phyloP scores from a whole-genome alignment of 2,329 filamentous ascomycete genomes.

The Xylariomycetidae sp. region DNA sequence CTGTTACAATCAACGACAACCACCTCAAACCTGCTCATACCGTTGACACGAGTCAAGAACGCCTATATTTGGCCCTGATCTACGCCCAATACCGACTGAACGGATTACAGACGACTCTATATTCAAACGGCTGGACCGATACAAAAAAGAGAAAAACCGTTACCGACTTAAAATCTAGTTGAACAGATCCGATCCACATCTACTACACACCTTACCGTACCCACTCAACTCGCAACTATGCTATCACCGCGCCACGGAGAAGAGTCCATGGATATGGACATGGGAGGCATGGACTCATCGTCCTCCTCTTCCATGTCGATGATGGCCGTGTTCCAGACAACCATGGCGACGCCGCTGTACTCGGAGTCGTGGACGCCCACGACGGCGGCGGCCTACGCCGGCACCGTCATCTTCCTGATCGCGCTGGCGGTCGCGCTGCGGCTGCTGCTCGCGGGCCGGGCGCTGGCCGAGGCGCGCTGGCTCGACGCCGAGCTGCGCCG shows the following conservation, averaged over 20 bases:
- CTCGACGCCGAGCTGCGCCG: constrained; percentile 66
- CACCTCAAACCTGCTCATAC: too few species aligned
- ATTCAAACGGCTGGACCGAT: too few species aligned
- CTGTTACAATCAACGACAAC: too few species aligned
- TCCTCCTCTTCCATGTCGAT: constrained; percentile 28
- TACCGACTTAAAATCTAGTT: too few species aligned
- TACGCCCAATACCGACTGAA: too few species aligned
- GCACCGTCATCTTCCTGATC: constrained; percentile 88
- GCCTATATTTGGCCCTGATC: too few species aligned
- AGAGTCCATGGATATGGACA: constrained; percentile 18
- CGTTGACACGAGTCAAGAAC: too few species aligned
- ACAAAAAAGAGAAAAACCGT: too few species aligned
- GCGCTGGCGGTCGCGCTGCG: constrained; percentile 68
- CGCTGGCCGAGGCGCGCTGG: constrained; percentile 59
- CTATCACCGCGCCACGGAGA: constrained; percentile 8
- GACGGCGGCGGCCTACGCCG: constrained; percentile 66
- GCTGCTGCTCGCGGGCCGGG: constrained; percentile 65
- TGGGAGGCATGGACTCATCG: constrained; percentile 18
- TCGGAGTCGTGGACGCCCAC: constrained; percentile 69
- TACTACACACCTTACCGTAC: too few species aligned
- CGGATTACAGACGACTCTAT: too few species aligned
- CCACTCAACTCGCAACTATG: constrained; percentile 6
- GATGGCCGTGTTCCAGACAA: constrained; percentile 55
- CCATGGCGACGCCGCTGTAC: constrained; percentile 46
- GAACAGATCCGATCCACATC: too few species aligned